Evolutionary conservation across 2,329 filamentous ascomycete genomes (phyloP), one percentile per base, ranked within the genome.

Genomic region (Nemania bipapillata): DNA sequence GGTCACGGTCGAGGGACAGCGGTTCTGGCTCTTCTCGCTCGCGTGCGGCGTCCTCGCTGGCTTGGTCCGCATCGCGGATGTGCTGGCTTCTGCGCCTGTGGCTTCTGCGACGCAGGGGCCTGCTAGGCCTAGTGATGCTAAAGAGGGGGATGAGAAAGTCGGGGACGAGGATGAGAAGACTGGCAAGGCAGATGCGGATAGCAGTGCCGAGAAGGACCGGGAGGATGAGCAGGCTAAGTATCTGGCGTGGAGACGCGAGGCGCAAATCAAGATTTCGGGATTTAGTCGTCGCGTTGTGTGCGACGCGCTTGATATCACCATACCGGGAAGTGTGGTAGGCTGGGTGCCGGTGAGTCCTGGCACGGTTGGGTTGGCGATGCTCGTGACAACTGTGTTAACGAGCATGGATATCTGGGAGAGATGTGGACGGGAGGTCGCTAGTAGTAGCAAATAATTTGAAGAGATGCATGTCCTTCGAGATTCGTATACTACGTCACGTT

Each of bases 21-120:
- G 88, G 60, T 89, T 91, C 78, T 94, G 91, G 91, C 86, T 92
- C 70, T 86, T 89, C 45, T 85, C 86, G 0, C 80, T 93, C 24
- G 80, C 80, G 11, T 85, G 86, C 66, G 87, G 85, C 0, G 79
- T 87, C 0, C 49, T 85, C 2, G 74, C 82, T 26, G 80, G 82
- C 1, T 32, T 83, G 35, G 71, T 87, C 68, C 79, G 82, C 68
- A 75, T 87, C 45, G 65, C 80, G n/a, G 78, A 77, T 52, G 69
- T 82, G 12, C 68, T 80, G 32, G 78, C 79, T 5, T 77, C 78
- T 26, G 76, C 77, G 20, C 79, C 82, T 2, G 79, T 81, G 7
- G 71, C 72, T 63, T 0, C 49, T 77, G 76, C 0, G 75, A 74
- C 30, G 79, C 72, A 30, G 53, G 75, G 12, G 35, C 52, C 32